Base-by-base conservation (phyloP, 1,284 basidiomycete species). In the Exsudoporus floridanus region DNA sequence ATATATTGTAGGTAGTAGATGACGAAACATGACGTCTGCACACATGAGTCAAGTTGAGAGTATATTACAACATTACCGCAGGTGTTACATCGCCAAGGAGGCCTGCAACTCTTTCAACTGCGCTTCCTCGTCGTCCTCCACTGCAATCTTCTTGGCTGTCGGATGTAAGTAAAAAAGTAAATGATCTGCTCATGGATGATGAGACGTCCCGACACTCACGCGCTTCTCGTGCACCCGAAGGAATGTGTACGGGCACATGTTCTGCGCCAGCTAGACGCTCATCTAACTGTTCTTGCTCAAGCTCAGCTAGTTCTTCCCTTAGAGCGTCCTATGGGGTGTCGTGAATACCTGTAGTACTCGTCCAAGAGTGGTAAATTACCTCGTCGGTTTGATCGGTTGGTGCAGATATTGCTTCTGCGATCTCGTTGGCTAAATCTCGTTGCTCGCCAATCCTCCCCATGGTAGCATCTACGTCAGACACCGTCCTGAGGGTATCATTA, bases 371-470 rank as follows among this genome's bases (percentile, higher is more conserved):
- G 14, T 27, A n/a, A 69, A 74, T 60, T 64, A 88, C 92, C 66
- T 94, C 91, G 73, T 94, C 92, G 39, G 86, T 79, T 56, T 79
- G 69, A 47, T 83, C 79, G 55, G 83, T 73, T 23, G 90, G 91
- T 68, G 86, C 88, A 37, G 93, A 92, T 66, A 99, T 95, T 51
- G 91, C 86, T n/a, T 94, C 90, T 50, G 92, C 92, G 57, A 99
- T 94, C 76, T 99, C 97, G 71, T 91, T 91, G 51, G 94, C 94
- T 56, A 98, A 78, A 53, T 95, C 92, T 73, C 94, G 90, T 74
- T 98, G 94, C 65, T 97, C 95, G 52, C 88, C 82, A 62, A 99
- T 92, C 53, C 81, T 79, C 59, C 89, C 81, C 93, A 99, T 98
- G 18, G 90, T 93, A 33, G 83, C 76, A 68, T 98, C 97, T 54